A percentile compares a stretch with the other conserved stretches of the same genome.
These are phyloP conservation scores for Astrothelium subdiscretum DNA, from an alignment of 495 filamentous ascomycete genomes.

Conservation along the genomic window DNA sequence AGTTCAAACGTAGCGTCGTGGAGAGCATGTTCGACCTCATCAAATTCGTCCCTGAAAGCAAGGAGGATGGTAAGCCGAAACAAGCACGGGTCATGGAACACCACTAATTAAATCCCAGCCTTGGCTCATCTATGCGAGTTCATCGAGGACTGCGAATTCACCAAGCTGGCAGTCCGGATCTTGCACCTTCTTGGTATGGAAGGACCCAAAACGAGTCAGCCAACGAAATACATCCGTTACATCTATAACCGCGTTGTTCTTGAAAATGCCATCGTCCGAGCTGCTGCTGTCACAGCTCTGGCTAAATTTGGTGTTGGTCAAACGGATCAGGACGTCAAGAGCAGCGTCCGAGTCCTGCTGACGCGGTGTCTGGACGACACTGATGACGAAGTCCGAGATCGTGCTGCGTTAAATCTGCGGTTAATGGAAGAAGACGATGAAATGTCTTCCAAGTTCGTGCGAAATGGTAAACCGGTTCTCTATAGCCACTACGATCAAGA, in stretches of 20 bases:
- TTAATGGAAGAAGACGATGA: constrained; percentile 78
- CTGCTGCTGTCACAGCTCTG: constrained; percentile 87
- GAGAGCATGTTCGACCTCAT: constrained; percentile 99
- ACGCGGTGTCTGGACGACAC: constrained; percentile 92
- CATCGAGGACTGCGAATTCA: constrained; percentile 99
- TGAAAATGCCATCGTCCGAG: constrained; percentile 92
- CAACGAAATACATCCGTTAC: constrained; percentile 97
- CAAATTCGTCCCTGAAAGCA: constrained; percentile 95
- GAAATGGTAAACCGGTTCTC: constrained; percentile 55
- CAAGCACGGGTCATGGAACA: not conserved
- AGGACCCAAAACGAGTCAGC: constrained; percentile 88
- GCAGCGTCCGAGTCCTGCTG: constrained; percentile 83
- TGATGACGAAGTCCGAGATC: constrained; percentile 95
- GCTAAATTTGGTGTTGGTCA: constrained; percentile 97
- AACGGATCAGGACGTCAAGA: constrained; percentile 92
- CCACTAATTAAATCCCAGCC: constrained; percentile 35
- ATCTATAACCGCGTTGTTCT: constrained; percentile 98
- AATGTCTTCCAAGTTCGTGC: constrained; percentile 71
- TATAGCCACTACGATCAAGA: not conserved
- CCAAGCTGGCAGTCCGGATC: constrained; percentile 91
- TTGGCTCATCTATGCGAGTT: constrained; percentile 96
- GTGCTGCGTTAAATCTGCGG: constrained; percentile 82
- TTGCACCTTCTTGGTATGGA: constrained; percentile 87
- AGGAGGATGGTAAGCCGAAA: constrained; percentile 63
- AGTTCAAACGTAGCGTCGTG: constrained; percentile 94